Conservation (phyloP, 345 rosid genomes). For the Noccaea caerulescens region DNA sequence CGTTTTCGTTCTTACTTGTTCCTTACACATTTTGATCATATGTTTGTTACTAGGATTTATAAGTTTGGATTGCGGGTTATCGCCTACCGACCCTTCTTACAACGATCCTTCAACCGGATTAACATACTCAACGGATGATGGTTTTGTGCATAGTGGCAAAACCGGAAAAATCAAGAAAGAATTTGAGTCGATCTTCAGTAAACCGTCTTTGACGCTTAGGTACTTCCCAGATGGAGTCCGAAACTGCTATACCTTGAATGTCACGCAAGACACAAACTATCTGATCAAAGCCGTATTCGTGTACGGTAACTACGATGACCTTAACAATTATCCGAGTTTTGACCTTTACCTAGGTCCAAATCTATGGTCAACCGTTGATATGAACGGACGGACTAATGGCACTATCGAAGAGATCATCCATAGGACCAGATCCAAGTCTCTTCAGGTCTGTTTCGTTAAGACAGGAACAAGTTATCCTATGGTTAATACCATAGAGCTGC, state of each 20-base stretch:
- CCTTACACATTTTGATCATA: background rate
- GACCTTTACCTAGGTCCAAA: conserved; percentile 43
- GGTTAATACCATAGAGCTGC: conserved; percentile 38
- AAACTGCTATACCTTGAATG: conserved; percentile 44
- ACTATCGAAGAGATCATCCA: conserved; percentile 41
- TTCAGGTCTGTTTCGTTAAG: conserved; percentile 42
- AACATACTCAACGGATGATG: conserved; percentile 37
- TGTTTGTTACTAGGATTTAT: conserved; percentile 37
- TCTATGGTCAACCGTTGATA: conserved; percentile 39
- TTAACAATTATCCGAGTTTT: conserved; percentile 29
- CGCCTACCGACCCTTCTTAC: conserved; percentile 25
- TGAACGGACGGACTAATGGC: conserved; percentile 29
- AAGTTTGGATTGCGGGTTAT: conserved; percentile 41
- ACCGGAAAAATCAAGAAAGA: conserved; percentile 33
- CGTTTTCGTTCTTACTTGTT: background rate
- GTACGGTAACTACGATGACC: conserved; percentile 45
- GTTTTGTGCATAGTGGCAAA: conserved; percentile 37
- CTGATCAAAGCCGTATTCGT: conserved; percentile 38
- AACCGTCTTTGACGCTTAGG: conserved; percentile 31
- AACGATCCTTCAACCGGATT: conserved; percentile 32
- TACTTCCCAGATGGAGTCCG: conserved; percentile 44
- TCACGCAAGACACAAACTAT: conserved; percentile 39
- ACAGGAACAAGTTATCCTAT: conserved; percentile 39
- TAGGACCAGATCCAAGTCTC: conserved; percentile 7
- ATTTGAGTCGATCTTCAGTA: conserved; percentile 9